Conservation (phyloP, 768 basidiomycete genomes). For the Lactarius hengduanensis region DNA sequence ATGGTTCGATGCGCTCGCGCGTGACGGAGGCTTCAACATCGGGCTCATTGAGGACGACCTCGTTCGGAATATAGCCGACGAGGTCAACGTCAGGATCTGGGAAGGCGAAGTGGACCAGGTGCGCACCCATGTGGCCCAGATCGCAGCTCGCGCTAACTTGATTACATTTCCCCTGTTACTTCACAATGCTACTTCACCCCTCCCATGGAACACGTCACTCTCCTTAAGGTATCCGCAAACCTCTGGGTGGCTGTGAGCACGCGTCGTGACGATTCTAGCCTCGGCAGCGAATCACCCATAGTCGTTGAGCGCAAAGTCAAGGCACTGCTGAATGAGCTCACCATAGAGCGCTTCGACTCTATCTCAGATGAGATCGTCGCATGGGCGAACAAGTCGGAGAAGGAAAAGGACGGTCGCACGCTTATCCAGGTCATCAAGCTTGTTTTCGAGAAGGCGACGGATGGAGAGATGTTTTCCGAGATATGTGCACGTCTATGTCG, state of each 20-base stretch:
- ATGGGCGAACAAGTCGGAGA: conserved; percentile 92
- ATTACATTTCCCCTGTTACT: background rate
- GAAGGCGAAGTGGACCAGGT: background rate
- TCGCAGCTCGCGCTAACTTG: background rate
- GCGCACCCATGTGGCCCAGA: background rate
- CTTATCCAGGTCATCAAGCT: conserved; percentile 95
- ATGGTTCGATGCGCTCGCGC: background rate
- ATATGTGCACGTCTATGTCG: conserved; percentile 96
- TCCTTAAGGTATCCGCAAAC: no score
- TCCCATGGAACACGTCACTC: no score
- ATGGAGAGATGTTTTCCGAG: conserved; percentile 93
- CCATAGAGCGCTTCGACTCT: conserved; percentile 93
- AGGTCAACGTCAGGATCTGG: background rate
- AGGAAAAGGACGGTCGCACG: conserved; percentile 90
- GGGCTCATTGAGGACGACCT: background rate
- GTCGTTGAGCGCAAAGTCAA: conserved; percentile 93
- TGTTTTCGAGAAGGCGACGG: conserved; percentile 96
- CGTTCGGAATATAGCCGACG: background rate
- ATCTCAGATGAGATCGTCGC: conserved; percentile 93
- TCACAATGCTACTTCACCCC: background rate
- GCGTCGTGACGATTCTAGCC: no score
- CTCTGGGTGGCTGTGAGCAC: no score
- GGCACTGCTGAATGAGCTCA: conserved; percentile 88
- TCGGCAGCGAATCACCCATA: conserved; percentile 45
- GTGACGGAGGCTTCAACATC: background rate